Base-by-base conservation (phyloP, 2,329 filamentous ascomycete species). In the Botrytis medusae region DNA sequence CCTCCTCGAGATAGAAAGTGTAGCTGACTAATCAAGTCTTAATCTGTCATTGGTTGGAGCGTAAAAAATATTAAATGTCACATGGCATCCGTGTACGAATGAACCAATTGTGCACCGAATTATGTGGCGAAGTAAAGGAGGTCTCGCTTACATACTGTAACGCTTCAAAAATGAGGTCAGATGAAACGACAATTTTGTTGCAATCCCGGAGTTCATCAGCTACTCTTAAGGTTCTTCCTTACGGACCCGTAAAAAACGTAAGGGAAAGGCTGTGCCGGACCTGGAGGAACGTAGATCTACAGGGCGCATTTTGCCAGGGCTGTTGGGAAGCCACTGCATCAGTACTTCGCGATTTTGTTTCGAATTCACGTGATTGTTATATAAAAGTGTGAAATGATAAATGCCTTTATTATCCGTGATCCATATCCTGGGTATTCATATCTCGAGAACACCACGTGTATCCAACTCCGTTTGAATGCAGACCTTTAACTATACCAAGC, bases 381-480 rank as follows among this genome's bases (percentile, higher is more conserved):
- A n/a, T 65, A 54, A 34, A 22, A 67, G 67, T 34, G 61, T 5
- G 70, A 42, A 67, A 42, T 44, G 20, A 37, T 40, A 59, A 46
- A 4, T 59, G 46, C 29, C 37, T 48, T 42, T 34, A 72, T 67
- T 65, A 60, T 60, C 48, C 71, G 4, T 48, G 51, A 48, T 54
- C 62, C 62, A 29, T 68, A 51, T 69, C 71, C 71, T 72, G 71
- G 71, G 71, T 68, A 68, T 68, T 51, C 18, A 60, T 69, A 18
- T 40, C 25, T 59, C 7, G 34, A 42, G 20, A 69, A 18, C 14
- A 10, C 25, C 44, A 51, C 46, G 16, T 29, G 22, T 59, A 57
- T 61, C 48, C 62, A 72, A 72, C 71, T 60, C 71, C 71, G 22
- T 40, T n/a, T 46, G 18, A n/a, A 59, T n/a, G n/a, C 48, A 65